phyloP scores from a whole-genome alignment of 441 rosid species.

The Erysimum cheiri region DNA sequence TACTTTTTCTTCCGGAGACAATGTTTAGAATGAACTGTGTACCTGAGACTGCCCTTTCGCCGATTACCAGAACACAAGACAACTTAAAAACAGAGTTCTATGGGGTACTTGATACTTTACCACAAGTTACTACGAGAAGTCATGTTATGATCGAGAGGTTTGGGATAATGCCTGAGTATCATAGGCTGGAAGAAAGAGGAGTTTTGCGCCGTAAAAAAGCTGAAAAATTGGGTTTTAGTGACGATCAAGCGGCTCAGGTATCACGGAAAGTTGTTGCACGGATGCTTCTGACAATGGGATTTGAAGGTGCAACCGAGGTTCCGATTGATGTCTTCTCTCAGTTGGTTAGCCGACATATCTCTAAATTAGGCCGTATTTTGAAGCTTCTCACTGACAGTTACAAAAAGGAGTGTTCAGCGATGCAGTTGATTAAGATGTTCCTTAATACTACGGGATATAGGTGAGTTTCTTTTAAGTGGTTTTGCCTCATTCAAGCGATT shows the following conservation, averaged over 20 bases:
- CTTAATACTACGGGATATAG: slow-evolving; percentile 71
- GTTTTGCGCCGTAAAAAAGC: slow-evolving; percentile 57
- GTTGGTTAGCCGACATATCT: slow-evolving; percentile 65
- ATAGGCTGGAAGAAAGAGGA: slow-evolving; percentile 70
- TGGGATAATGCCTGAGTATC: slow-evolving; percentile 71
- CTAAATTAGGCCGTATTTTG: slow-evolving; percentile 71
- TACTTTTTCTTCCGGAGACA: slow-evolving; percentile 74
- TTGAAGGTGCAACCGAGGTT: slow-evolving; percentile 78
- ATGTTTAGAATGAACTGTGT: slow-evolving; percentile 79
- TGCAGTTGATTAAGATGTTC: slow-evolving; percentile 87
- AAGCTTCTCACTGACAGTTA: slow-evolving; percentile 84
- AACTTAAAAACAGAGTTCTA: slow-evolving; percentile 59
- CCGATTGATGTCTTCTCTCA: slow-evolving; percentile 86
- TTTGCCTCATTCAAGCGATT: slow-evolving; percentile 15
- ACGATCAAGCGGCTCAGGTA: slow-evolving; percentile 71
- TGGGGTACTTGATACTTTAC: slow-evolving; percentile 78
- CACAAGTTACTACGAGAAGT: slow-evolving; percentile 64
- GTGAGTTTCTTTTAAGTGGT: slow-evolving; percentile 46
- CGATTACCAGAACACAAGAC: slow-evolving; percentile 47
- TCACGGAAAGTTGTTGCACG: slow-evolving; percentile 72
- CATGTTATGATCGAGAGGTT: slow-evolving; percentile 83
- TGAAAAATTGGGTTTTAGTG: slow-evolving; percentile 60
- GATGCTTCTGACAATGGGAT: slow-evolving; percentile 63
- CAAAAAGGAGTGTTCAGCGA: slow-evolving; percentile 79
- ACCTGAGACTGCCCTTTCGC: slow-evolving; percentile 76